Percentiles rank a stretch among this genome's conserved stretches.
phyloP scores from a whole-genome alignment of 805 yeast species.

The Cyberlindnera petersonii region DNA sequence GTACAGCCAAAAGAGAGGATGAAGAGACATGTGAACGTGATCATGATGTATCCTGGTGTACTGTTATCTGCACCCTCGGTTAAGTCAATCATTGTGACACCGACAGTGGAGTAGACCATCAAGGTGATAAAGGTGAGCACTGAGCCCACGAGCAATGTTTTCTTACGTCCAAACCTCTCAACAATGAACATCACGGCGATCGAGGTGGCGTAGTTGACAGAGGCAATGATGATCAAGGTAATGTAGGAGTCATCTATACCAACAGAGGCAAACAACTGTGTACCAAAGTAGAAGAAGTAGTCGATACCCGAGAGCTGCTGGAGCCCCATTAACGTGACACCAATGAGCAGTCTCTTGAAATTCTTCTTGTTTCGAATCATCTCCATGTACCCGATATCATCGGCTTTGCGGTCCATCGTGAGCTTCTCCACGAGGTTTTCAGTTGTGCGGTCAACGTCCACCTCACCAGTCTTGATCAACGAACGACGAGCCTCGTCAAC shows the following conservation, averaged over 20 bases:
- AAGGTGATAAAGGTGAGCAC: slow-evolving; percentile 48
- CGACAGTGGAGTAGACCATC: slow-evolving; percentile 46
- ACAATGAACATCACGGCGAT: slow-evolving; percentile 45
- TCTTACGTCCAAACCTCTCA: slow-evolving; percentile 47
- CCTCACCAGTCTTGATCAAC: slow-evolving; percentile 44
- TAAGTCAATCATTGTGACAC: slow-evolving; percentile 37
- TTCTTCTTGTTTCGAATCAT: slow-evolving; percentile 32
- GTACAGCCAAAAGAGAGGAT: slow-evolving; percentile 50
- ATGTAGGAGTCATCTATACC: slow-evolving; percentile 51
- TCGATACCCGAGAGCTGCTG: slow-evolving; percentile 66
- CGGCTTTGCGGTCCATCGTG: slow-evolving; percentile 10
- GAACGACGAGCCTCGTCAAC: slow-evolving; percentile 52
- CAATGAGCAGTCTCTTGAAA: slow-evolving; percentile 44
- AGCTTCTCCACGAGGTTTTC: slow-evolving; percentile 7
- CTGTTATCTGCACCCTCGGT: slow-evolving; percentile 25
- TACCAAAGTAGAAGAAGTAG: slow-evolving; percentile 64
- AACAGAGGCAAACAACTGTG: slow-evolving; percentile 51
- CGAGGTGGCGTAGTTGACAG: slow-evolving; percentile 50
- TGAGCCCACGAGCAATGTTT: slow-evolving; percentile 38
- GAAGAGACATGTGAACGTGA: slow-evolving; percentile 49
- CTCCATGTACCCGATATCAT: slow-evolving; percentile 42
- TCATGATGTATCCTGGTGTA: slow-evolving; percentile 50
- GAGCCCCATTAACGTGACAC: slow-evolving; percentile 52
- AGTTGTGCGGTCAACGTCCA: slow-evolving; percentile 32
- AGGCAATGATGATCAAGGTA: slow-evolving; percentile 51